Percentiles rank a stretch among this genome's conserved stretches.
Evolutionary conservation across 768 basidiomycete species (phyloP).

Genomic region (Pisolithus albus): DNA sequence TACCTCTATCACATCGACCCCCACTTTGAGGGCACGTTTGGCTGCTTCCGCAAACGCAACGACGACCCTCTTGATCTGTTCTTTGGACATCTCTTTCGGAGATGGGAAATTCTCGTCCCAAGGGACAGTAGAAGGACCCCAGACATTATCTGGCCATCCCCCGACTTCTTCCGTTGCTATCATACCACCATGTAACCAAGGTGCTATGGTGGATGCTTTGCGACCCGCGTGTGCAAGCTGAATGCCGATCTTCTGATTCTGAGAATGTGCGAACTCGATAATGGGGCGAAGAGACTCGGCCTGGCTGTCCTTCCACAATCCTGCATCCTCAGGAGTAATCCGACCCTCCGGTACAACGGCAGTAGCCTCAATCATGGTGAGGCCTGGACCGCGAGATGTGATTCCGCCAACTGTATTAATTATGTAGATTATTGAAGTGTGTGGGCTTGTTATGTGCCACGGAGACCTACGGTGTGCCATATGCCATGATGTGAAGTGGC

Average conservation of each 20-base stretch:
- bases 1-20: conserved; percentile 73
- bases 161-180: conserved; percentile 32
- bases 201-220: conserved; percentile 61
- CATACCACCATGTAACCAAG: conserved; percentile 44
- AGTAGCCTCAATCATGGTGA: conserved; percentile 60
- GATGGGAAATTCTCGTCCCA: conserved; percentile 45
- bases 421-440: neutral
- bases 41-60: conserved; percentile 53
- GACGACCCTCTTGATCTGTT: conserved; percentile 50
- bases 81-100: conserved; percentile 53
- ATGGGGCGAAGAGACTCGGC: conserved; percentile 58
- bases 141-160: conserved; percentile 51
- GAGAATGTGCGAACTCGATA: conserved; percentile 69
- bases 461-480: conserved; percentile 61
- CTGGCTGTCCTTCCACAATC: conserved; percentile 62
- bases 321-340: conserved; percentile 63
- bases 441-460: conserved; percentile 22
- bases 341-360: conserved; percentile 54
- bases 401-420: conserved; percentile 34
- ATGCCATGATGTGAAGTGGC: conserved; percentile 79
- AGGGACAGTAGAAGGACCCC: conserved; percentile 51
- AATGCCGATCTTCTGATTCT: conserved; percentile 62
- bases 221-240: conserved; percentile 68
- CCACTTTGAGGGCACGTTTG: conserved; percentile 49
- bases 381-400: conserved; percentile 46